Conservation (phyloP, 2,329 filamentous ascomycete species). For the Beauveria bassiana region DNA sequence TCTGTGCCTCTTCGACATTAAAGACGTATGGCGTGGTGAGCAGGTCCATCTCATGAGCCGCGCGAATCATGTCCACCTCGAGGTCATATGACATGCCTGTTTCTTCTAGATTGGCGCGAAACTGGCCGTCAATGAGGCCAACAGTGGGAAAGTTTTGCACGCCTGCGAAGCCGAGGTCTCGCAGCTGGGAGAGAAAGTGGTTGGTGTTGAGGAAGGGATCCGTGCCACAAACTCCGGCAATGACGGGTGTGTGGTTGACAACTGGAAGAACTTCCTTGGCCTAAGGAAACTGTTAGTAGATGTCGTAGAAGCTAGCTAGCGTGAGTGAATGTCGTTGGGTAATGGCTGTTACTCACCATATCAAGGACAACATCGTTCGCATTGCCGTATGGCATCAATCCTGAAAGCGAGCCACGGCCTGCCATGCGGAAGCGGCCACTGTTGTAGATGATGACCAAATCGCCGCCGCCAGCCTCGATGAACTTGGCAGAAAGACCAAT, state of each 20-base stretch:
- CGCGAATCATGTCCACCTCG: slow-evolving; percentile 59
- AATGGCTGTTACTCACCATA: slow-evolving; percentile 40
- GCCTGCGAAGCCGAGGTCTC: slow-evolving; percentile 57
- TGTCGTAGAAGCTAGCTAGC: background rate
- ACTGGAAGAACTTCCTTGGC: slow-evolving; percentile 59
- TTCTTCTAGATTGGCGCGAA: slow-evolving; percentile 61
- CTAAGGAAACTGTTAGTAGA: slow-evolving; percentile 22
- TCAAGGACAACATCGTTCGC: slow-evolving; percentile 63
- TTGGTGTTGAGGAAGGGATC: slow-evolving; percentile 60
- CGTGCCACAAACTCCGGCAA: slow-evolving; percentile 64
- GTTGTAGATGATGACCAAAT: slow-evolving; percentile 67
- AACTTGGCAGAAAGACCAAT: slow-evolving; percentile 66
- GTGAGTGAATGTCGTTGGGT: background rate
- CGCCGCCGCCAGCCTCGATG: slow-evolving; percentile 59
- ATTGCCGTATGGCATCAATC: slow-evolving; percentile 64
- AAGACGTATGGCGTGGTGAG: slow-evolving; percentile 67
- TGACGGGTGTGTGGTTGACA: slow-evolving; percentile 54
- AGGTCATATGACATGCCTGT: slow-evolving; percentile 62
- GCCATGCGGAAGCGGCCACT: slow-evolving; percentile 67
- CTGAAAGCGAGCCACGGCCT: slow-evolving; percentile 59
- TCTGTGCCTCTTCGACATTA: slow-evolving; percentile 49
- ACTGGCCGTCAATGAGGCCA: slow-evolving; percentile 60
- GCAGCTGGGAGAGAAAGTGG: slow-evolving; percentile 51
- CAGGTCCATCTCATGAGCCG: slow-evolving; percentile 51
- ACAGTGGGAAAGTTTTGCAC: slow-evolving; percentile 71